Evolutionary conservation across 2,329 filamentous ascomycete genomes (phyloP), one percentile per base, ranked within the genome.

Genomic region (Coleophoma cylindrospora): DNA sequence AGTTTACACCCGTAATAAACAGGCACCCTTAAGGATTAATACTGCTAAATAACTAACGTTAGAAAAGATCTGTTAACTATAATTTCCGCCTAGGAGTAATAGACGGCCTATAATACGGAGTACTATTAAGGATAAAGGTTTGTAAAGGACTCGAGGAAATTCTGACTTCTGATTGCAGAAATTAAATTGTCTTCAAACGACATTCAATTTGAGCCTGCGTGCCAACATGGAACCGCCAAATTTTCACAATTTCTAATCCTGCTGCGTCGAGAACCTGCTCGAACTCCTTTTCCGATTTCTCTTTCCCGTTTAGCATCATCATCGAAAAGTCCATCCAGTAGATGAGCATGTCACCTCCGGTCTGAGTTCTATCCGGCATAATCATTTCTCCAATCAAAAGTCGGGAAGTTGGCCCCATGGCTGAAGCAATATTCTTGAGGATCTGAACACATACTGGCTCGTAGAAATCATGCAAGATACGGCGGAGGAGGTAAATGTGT

Each of bases 301-400:
- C 60, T 3, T 54, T 61, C 40, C 62, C 60, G 36, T 61, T 60
- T 19, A 57, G 54, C 49, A 64, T 55, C 58, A 64, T 61, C 40
- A 55, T 48, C 27, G 22, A 13, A 22, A 61, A 52, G 40, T 64
- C 62, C 54, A 64, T 60, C 60, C 61, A 63, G 48, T 64, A 60
- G 4, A 56, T 19, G 19, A 19, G 19, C 19, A 52, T 7, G 56
- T 57, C 43, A 60, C 56, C 14, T 61, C 62, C 17, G 41, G 43
- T 22, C 54, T 52, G 9, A 52, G 49, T 34, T 60, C 59, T 10
- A 58, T 54, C 34, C 0, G 60, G 62, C 13, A 64, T 51, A 13
- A 60, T 49, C 51, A 62, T 62, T 33, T 63, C 60, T 21, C 56
- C 52, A 32, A 63, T 59, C 15, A 64, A 38, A 34, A 64, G 50